Evolutionary conservation across 306 rosid species (phyloP).

Genomic region (Luffa acutangula): DNA sequence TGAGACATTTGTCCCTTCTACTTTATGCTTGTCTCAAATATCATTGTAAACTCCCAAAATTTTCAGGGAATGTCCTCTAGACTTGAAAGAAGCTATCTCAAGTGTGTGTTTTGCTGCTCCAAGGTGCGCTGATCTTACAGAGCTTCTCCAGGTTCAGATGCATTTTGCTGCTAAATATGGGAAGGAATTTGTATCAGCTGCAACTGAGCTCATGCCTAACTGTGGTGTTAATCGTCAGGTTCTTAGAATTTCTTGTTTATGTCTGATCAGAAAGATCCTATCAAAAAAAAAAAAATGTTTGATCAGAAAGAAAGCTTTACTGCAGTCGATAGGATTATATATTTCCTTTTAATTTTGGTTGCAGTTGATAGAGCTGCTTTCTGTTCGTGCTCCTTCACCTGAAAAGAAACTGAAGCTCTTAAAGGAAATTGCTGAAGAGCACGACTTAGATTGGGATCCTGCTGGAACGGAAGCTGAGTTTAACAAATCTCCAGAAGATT

Average conservation of each 20-base stretch:
- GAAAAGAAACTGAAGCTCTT: conserved; percentile 79
- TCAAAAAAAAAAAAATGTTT: too few relatives aligned
- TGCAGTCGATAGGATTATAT: background rate
- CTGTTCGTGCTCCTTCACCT: conserved; percentile 82
- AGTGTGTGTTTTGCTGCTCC: conserved; percentile 95
- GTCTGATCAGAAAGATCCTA: background rate
- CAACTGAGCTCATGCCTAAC: conserved; percentile 83
- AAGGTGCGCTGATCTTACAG: conserved; percentile 87
- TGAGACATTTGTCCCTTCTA: background rate
- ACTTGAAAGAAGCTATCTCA: conserved; percentile 93
- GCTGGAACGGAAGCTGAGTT: conserved; percentile 71
- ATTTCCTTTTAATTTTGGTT: conserved; percentile 19
- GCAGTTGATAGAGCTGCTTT: conserved; percentile 80
- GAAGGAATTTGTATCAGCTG: conserved; percentile 72
- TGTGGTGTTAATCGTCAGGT: conserved; percentile 99
- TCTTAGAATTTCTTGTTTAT: conserved; percentile 14
- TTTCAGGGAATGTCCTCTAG: conserved; percentile 80
- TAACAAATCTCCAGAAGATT: conserved; percentile 70
- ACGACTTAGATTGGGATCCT: conserved; percentile 90
- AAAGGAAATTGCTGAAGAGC: conserved; percentile 91
- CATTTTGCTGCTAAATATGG: conserved; percentile 76
- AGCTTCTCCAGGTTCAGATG: conserved; percentile 82
- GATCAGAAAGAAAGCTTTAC: background rate
- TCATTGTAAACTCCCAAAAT: background rate
- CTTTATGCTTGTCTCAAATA: background rate